Evolutionary conservation across 1,139 yeast species (phyloP), one percentile per base, ranked within the genome.

Genomic region (Saccharomyces pastorianus): DNA sequence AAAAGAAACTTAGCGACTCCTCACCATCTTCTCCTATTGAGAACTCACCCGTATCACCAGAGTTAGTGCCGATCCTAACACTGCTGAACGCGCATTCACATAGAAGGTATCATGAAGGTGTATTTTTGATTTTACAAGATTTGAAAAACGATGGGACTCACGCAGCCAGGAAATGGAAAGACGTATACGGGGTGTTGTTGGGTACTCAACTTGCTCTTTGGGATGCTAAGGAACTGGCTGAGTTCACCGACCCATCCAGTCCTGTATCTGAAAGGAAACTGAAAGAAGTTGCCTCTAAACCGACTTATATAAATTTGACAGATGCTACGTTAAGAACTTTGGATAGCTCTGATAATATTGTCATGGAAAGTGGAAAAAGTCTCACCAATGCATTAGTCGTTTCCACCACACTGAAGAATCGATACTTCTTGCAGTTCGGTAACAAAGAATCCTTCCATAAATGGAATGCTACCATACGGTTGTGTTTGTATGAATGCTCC

Each of bases 161-260:
- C 0, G 76, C 78, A 1, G 89, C 85, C 54, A 77, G 97, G 51
- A 80, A 80, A 64, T 93, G 99, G 99, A 78, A 79, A 56, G 97
- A 93, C 69, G 96, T 90, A 17, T 91, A 87, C 69, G 98, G 96
- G 49, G 89, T 88, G 28, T 75, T 93, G 49, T 82, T 89, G 7
- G 99, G 99, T 14, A 88, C 90, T 56, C 96, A 90, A 64, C 74
- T 93, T 57, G 95, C 97, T 0, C 81, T 88, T 60, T 91, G 97
- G 97, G 91, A 89, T 69, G 95, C 96, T 1, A 84, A 84, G 47
- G 80, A 80, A 58, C 74, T 90, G 58, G 87, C 88, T 27, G 78
- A 76, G 55, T 51, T 55, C 20, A 79, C 75, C 63, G 51, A 50
- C 4, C 29, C 48, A 2, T 75, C 75, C 58, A 9, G 44, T 17